Conservation (phyloP, 768 basidiomycete genomes). For the Russula virescens region DNA sequence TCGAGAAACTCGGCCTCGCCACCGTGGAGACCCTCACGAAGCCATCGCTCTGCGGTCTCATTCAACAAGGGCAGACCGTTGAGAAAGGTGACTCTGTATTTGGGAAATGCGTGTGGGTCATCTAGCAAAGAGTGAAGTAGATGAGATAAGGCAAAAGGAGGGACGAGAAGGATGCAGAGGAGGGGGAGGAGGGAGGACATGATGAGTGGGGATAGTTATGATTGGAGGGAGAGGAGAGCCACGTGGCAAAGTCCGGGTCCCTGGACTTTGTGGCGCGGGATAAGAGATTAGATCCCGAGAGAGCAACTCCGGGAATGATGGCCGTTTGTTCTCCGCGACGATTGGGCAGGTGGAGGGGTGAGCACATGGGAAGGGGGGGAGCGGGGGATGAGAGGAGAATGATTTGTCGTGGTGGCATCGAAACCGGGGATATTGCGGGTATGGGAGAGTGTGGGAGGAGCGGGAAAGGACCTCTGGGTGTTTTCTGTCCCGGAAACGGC, state of each 20-base stretch:
- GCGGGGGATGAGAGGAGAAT: neutral
- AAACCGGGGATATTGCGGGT: slow-evolving; percentile 23
- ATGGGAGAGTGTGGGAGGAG: slow-evolving; percentile 19
- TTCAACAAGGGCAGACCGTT: slow-evolving; percentile 70
- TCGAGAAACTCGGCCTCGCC: slow-evolving; percentile 76
- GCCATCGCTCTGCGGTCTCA: slow-evolving; percentile 71
- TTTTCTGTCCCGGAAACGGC: slow-evolving; percentile 22
- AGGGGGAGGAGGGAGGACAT: slow-evolving; percentile 27
- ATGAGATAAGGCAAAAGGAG: slow-evolving; percentile 19
- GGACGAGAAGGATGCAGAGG: neutral
- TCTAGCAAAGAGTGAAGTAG: slow-evolving; percentile 69
- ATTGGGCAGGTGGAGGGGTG: slow-evolving; percentile 7
- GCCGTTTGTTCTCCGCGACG: slow-evolving; percentile 23
- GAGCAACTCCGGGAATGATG: slow-evolving; percentile 19
- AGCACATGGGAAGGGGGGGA: slow-evolving; percentile 19
- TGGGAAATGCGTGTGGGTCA: slow-evolving; percentile 76
- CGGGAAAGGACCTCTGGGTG: slow-evolving; percentile 18
- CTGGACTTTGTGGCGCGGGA: slow-evolving; percentile 26
- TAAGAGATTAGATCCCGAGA: slow-evolving; percentile 19
- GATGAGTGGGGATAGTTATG: neutral
- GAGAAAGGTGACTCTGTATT: slow-evolving; percentile 73
- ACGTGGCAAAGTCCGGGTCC: slow-evolving; percentile 22
- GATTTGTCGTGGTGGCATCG: neutral
- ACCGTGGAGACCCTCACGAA: slow-evolving; percentile 62
- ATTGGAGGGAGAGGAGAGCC: slow-evolving; percentile 1